Conservation (phyloP, 768 basidiomycete genomes). For the Pisolithus orientalis region DNA sequence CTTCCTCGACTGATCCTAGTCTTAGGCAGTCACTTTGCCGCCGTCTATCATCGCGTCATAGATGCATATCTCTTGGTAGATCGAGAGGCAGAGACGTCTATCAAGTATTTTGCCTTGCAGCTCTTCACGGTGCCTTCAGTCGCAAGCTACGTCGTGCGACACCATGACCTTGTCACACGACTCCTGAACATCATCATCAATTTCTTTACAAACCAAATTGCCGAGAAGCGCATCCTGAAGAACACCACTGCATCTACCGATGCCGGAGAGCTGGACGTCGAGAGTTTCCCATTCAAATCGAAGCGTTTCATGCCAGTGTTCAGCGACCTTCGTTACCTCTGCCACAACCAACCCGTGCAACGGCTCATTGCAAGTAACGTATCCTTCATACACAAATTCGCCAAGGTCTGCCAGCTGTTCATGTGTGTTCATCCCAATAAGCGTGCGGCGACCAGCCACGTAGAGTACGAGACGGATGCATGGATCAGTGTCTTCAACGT, state of each 20-base stretch:
- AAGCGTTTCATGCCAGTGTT: slow-evolving; percentile 97
- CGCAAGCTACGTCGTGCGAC: slow-evolving; percentile 67
- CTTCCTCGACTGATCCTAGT: slow-evolving; percentile 3
- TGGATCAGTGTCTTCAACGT: slow-evolving; percentile 98
- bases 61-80: slow-evolving; percentile 91
- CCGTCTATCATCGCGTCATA: slow-evolving; percentile 80
- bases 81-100: slow-evolving; percentile 90
- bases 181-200: slow-evolving; percentile 80
- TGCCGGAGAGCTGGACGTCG: slow-evolving; percentile 58
- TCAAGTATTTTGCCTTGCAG: slow-evolving; percentile 90
- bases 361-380: slow-evolving; percentile 65
- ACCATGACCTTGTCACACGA: slow-evolving; percentile 67
- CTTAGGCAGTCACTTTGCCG: slow-evolving; percentile 76
- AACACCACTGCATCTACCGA: slow-evolving; percentile 16
- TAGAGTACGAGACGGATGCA: slow-evolving; percentile 95
- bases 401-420: slow-evolving; percentile 80
- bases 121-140: slow-evolving; percentile 90
- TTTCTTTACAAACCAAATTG: slow-evolving; percentile 90
- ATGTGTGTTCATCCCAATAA: slow-evolving; percentile 91
- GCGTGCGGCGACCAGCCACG: slow-evolving; percentile 72
- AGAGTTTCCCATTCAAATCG: slow-evolving; percentile 83
- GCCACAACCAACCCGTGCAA: slow-evolving; percentile 76
- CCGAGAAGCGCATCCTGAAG: slow-evolving; percentile 56
- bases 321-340: slow-evolving; percentile 81
- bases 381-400: slow-evolving; percentile 64